Base-by-base conservation (phyloP, 2,329 filamentous ascomycete genomes). In the Atkinsonella hypoxylon region DNA sequence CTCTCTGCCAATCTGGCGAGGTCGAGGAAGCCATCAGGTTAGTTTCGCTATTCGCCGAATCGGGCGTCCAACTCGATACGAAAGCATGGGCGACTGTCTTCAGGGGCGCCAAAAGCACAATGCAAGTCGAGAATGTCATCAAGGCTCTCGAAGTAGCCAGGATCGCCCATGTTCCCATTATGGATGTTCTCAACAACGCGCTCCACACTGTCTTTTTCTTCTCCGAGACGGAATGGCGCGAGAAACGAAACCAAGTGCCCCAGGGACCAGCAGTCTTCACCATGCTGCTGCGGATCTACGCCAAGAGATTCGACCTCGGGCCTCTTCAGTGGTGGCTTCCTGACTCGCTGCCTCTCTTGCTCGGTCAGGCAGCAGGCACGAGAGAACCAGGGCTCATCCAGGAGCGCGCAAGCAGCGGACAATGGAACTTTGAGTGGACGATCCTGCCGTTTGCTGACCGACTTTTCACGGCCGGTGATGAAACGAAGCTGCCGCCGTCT, bases 31-130 rank as follows among this genome's bases (percentile, higher is more conserved):
- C 66, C 30, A 61, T 67, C 32, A 55, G 64, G 12, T 57, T 69
- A 1, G 62, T 64, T 2, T 56, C 65, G 11, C 48, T 69, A 3
- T 62, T 68, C 13, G 55, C 59, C 34, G 64, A 67, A 51, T 61
- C 60, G 10, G 76, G 77, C 3, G 69, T 87, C 15, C 63, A 76
- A 49, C 78, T 87, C 0, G 82, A 94, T 62, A 67, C 68, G 0
- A 76, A 80, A 55, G 83, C 87, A 0, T 87, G 83, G 61, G 73
- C 81, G 1, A 81, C 81, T 30, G 70, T 95, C 34, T 75, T 95
- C 41, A 78, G 83, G 52, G 83, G 84, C 32, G 84, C 86, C 48
- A 87, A 88, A 57, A 61, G 63, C 4, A 71, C 71, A 18, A 65
- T 72, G 22, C 74, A 87, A 53, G 69, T 74, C 4, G 64, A 70